Base-by-base conservation (phyloP, 441 rosid species). In the Populus hybrid region DNA sequence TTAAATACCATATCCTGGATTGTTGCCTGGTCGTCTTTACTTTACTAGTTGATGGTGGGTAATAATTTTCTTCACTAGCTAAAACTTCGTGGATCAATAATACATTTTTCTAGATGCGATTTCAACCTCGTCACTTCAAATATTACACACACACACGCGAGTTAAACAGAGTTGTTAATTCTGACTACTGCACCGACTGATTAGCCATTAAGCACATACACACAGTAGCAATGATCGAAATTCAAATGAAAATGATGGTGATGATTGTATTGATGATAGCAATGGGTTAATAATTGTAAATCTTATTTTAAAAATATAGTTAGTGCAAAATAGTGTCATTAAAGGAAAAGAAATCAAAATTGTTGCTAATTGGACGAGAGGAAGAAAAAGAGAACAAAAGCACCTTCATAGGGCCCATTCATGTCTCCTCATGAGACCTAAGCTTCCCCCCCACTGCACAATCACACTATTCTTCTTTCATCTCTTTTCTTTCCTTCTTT, bases 401-500 rank as follows among this genome's bases (percentile, higher is more conserved):
- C 89, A 85, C 79, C 81, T 79, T 81, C 67, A 59, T 65, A 77
- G 87, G 91, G 77, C 87, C 88, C 86, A 87, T 82, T 50, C 31
- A 64, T 86, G 90, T 89, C 88, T 80, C 72, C 83, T 87, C 85
- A 80, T 3, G 14, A 81, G 84, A 82, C 83, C 77, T 80, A 70
- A 73, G 79, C 86, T 82, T 80, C 78, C 83, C 76, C 69, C 76
- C 83, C 78, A 16, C 77, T 72, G 56, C 81, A 76, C 81, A 77
- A 73, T 74, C 75, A 59, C 83, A 83, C 81, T 73, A 61, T 70
- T 71, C 79, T 78, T 75, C 73, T 78, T 76, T 76, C 78, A 59
- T 50, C 76, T 74, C 35, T 33, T 64, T 68, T 66, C 72, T 23
- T 66, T 65, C 72, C 16, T 69, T 50, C 61, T 42, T 72, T 68